phyloP scores from a whole-genome alignment of 441 rosid species.

The Pelargonium cotyledonis region DNA sequence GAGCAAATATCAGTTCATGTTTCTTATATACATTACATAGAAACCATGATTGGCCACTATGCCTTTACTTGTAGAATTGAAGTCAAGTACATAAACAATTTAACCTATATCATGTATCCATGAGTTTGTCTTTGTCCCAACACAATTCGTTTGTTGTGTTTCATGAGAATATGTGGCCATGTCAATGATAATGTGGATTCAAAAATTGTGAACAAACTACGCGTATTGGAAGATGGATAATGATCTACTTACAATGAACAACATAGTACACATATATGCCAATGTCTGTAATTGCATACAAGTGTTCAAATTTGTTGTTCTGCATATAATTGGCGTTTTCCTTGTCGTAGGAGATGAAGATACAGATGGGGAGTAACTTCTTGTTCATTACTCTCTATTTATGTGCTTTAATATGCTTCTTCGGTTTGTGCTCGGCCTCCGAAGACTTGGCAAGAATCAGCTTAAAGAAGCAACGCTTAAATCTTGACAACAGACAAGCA shows the following conservation, averaged over 20 bases:
- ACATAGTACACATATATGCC: too few relatives aligned
- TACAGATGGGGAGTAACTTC: neutral
- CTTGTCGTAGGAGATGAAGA: neutral
- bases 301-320: neutral
- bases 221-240: neutral
- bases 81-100: neutral
- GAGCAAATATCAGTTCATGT: too few relatives aligned
- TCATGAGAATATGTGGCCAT: too few relatives aligned
- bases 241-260: too few relatives aligned
- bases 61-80: neutral
- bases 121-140: neutral
- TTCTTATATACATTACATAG: too few relatives aligned
- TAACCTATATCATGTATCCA: neutral
- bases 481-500: neutral
- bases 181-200: too few relatives aligned
- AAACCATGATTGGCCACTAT: too few relatives aligned
- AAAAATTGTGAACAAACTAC: too few relatives aligned
- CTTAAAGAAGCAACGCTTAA: neutral
- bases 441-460: neutral
- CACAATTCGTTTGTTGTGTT: too few relatives aligned
- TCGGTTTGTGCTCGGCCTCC: neutral
- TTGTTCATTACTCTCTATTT: constrained; percentile 1
- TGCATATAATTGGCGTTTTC: neutral
- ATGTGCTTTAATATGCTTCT: neutral
- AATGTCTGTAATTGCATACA: too few relatives aligned